A percentile compares a stretch with the other conserved stretches of the same genome.
Evolutionary conservation across 345 rosid genomes (phyloP).

Genomic region (Populus davidiana): DNA sequence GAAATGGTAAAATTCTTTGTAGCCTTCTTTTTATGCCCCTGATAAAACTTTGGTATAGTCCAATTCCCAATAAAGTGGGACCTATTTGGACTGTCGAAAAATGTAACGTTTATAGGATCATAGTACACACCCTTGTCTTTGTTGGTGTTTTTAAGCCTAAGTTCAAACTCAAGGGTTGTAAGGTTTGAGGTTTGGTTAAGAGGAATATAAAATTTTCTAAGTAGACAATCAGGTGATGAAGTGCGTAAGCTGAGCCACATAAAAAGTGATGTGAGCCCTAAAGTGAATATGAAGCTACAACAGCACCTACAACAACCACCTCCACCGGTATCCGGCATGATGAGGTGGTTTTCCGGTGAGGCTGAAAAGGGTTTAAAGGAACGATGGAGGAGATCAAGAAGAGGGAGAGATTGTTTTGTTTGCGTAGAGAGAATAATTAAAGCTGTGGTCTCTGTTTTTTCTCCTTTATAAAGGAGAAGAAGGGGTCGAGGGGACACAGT

Average conservation of each 20-base stretch:
- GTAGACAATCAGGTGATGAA: slow-evolving; percentile 49
- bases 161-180: slow-evolving; percentile 43
- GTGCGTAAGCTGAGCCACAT: slow-evolving; percentile 74
- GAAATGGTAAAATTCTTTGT: slow-evolving; percentile 20
- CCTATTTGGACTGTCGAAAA: slow-evolving; percentile 20
- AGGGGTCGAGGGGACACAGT: background rate
- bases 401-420: background rate
- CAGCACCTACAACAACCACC: slow-evolving; percentile 52
- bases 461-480: background rate
- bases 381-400: background rate
- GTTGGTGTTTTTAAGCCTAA: slow-evolving; percentile 60
- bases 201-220: slow-evolving; percentile 51
- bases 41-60: slow-evolving; percentile 43
- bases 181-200: slow-evolving; percentile 39
- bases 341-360: slow-evolving; percentile 6
- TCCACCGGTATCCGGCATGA: slow-evolving; percentile 30
- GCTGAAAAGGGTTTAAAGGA: background rate
- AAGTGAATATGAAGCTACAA: slow-evolving; percentile 48
- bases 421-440: background rate
- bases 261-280: slow-evolving; percentile 61
- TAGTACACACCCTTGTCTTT: slow-evolving; percentile 66
- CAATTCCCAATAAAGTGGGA: slow-evolving; percentile 16
- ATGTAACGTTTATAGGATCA: slow-evolving; percentile 47
- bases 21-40: slow-evolving; percentile 69
- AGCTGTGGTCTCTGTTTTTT: background rate